Evolutionary conservation across 495 filamentous ascomycete genomes (phyloP).

Genomic region (Penicillium diatomitis): DNA sequence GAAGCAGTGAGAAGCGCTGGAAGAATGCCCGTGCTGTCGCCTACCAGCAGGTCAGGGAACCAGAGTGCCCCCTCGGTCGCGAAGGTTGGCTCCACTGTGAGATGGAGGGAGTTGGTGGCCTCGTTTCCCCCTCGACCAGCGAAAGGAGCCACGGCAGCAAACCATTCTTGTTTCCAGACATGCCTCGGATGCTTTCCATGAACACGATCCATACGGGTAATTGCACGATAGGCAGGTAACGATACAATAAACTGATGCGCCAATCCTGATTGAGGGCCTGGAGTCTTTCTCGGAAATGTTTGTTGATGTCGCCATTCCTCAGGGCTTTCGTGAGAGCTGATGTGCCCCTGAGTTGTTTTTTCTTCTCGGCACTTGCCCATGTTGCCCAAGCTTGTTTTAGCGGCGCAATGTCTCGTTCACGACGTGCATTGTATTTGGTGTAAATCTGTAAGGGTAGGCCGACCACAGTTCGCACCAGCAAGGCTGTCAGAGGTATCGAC

Average conservation of each 20-base stretch:
- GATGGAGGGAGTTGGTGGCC: conserved; percentile 6
- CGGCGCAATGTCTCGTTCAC: conserved; percentile 38
- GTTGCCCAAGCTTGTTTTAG: conserved; percentile 42
- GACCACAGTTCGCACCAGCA: conserved; percentile 49
- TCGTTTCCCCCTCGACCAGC: conserved; percentile 4
- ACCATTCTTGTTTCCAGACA: conserved; percentile 49
- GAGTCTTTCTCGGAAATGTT: conserved; percentile 1
- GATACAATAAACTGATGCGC: conserved; percentile 42
- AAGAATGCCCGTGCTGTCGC: conserved; percentile 62
- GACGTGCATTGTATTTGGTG: conserved; percentile 28
- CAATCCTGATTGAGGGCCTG: conserved; percentile 32
- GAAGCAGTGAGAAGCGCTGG: conserved; percentile 44
- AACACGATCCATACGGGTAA: conserved; percentile 60
- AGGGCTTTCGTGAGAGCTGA: not conserved
- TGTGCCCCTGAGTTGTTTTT: not conserved
- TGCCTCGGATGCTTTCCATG: conserved; percentile 57
- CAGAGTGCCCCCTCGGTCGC: conserved; percentile 66
- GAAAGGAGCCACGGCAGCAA: conserved; percentile 37
- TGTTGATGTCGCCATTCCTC: not conserved
- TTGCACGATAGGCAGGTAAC: conserved; percentile 33
- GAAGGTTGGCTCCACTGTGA: conserved; percentile 45
- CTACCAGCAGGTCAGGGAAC: conserved; percentile 65
- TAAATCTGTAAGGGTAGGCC: conserved; percentile 53
- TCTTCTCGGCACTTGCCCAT: conserved; percentile 12
- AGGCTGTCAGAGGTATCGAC: conserved; percentile 60